Evolutionary conservation across 148 eudicot species (phyloP).

Genomic region (Camellia granthamiana): DNA sequence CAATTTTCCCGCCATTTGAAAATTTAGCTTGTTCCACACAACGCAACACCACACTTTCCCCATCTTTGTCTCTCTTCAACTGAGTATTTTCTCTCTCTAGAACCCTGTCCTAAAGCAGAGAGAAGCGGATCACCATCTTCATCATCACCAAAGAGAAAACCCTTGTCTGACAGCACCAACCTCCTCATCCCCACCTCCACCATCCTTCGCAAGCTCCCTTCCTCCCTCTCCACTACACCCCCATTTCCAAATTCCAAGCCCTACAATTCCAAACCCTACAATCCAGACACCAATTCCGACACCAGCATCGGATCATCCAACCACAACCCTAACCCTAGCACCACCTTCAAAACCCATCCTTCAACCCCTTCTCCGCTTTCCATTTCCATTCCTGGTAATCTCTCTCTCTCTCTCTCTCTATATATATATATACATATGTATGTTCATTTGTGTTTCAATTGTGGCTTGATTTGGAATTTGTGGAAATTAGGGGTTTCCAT

Average conservation of each 20-base stretch:
- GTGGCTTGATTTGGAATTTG: neutral
- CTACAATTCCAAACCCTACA: neutral
- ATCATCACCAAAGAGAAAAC: conserved; percentile 15
- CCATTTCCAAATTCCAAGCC: neutral
- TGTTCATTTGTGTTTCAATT: neutral
- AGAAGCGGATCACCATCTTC: neutral
- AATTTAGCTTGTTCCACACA: neutral
- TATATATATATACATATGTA: neutral
- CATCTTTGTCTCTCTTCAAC: neutral
- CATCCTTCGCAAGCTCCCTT: neutral
- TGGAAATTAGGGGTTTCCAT: neutral
- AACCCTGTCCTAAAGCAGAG: neutral
- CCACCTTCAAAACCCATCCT: neutral
- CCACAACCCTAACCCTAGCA: neutral
- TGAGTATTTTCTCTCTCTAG: neutral
- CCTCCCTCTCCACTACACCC: conserved; percentile 11
- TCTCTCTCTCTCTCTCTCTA: neutral
- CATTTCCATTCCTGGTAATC: neutral
- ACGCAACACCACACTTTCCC: no score
- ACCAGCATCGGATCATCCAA: conserved; percentile 22
- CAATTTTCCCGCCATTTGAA: neutral
- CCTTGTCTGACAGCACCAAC: conserved; percentile 24
- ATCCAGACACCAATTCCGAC: conserved; percentile 1
- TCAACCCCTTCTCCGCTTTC: neutral
- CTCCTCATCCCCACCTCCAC: conserved; percentile 9